These are phyloP conservation scores for Trichoderma asperellum DNA, from an alignment of 2,329 filamentous ascomycete species.

Conservation along the genomic window DNA sequence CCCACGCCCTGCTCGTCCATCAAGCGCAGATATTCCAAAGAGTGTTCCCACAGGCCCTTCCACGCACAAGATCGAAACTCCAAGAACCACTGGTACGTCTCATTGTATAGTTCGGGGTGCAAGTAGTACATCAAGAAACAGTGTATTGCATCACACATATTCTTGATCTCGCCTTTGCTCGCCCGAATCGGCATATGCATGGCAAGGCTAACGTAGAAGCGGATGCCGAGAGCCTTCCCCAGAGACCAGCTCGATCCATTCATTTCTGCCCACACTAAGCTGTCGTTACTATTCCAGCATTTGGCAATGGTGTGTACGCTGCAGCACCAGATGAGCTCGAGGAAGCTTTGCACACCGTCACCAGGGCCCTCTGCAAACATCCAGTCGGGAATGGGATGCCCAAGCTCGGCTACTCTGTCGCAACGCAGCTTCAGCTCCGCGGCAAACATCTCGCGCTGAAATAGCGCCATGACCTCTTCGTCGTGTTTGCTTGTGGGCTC, in stretches of 20 bases:
- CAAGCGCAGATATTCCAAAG: neutral
- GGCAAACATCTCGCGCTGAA: slow-evolving; percentile 20
- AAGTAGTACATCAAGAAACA: neutral
- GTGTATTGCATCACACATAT: neutral
- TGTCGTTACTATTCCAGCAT: slow-evolving; percentile 13
- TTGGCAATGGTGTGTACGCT: slow-evolving; percentile 17
- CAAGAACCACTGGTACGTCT: slow-evolving; percentile 2
- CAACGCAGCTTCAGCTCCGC: slow-evolving; percentile 27
- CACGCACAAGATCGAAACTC: slow-evolving; percentile 21
- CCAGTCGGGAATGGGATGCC: slow-evolving; percentile 3
- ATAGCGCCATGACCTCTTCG: slow-evolving; percentile 10
- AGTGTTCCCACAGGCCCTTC: slow-evolving; percentile 18
- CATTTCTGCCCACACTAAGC: slow-evolving; percentile 16
- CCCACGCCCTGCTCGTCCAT: slow-evolving; percentile 12
- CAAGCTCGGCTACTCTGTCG: neutral
- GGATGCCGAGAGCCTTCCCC: slow-evolving; percentile 11
- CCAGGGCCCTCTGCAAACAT: slow-evolving; percentile 11
- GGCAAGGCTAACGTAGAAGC: slow-evolving; percentile 17
- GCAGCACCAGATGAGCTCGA: slow-evolving; percentile 25
- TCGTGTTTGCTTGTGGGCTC: neutral
- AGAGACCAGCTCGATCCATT: slow-evolving; percentile 9
- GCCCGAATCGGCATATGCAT: neutral
- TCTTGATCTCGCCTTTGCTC: neutral
- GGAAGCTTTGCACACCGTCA: slow-evolving; percentile 22
- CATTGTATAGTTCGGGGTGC: neutral